phyloP scores from a whole-genome alignment of 1,139 yeast genomes.

The Pichia sp. region DNA sequence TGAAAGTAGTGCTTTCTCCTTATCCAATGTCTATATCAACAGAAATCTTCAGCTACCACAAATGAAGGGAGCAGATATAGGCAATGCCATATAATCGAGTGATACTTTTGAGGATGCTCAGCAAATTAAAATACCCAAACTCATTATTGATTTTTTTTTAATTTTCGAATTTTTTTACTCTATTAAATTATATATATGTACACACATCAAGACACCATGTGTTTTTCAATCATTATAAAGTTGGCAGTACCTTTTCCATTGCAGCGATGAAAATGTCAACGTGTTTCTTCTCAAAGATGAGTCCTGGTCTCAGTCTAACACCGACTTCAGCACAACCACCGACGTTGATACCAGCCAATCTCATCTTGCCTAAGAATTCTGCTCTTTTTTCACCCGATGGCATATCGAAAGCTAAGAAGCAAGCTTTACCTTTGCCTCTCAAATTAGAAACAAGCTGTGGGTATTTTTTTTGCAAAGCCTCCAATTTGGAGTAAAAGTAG shows the following conservation, averaged over 20 bases:
- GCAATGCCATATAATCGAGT: neutral
- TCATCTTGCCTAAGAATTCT: conserved; percentile 53
- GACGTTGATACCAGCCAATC: conserved; percentile 62
- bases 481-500: conserved; percentile 55
- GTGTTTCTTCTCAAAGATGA: conserved; percentile 71
- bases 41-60: too few relatives aligned
- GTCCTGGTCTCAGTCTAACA: conserved; percentile 73
- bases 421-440: conserved; percentile 73
- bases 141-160: neutral
- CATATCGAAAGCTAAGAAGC: conserved; percentile 77
- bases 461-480: conserved; percentile 46
- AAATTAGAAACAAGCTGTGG: conserved; percentile 51
- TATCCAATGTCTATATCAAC: neutral
- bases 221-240: conserved; percentile 20
- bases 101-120: neutral
- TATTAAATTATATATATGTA: neutral
- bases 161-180: conserved; percentile 2
- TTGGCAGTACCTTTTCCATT: conserved; percentile 43
- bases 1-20: neutral
- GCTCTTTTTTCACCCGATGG: conserved; percentile 52
- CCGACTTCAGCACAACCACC: conserved; percentile 79
- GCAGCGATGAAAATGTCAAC: conserved; percentile 60
- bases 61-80: neutral
- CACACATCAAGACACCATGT: neutral
- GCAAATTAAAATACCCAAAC: neutral